Percentiles rank a stretch among this genome's conserved stretches.
These are phyloP conservation scores for Chondrus crispus DNA, from an alignment of 23 red algal species.

Conservation along the genomic window DNA sequence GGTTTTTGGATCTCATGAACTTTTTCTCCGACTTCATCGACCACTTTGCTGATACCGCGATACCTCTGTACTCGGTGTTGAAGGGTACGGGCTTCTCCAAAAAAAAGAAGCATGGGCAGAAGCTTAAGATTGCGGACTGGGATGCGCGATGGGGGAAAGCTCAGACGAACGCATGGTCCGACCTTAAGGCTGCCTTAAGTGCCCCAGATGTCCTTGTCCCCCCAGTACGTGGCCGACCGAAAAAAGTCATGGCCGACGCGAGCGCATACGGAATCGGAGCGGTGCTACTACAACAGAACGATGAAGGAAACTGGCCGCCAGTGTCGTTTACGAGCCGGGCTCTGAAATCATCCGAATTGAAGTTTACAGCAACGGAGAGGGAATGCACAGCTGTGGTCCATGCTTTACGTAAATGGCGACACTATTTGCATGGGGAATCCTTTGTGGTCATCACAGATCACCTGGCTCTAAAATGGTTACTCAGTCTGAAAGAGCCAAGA, in stretches of 20 bases:
- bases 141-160: neutral
- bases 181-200: neutral
- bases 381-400: no score
- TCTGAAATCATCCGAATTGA: neutral
- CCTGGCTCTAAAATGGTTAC: neutral
- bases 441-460: slow-evolving; percentile 23
- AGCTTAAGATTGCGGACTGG: neutral
- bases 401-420: neutral
- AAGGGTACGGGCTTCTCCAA: neutral
- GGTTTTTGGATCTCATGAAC: neutral
- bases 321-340: neutral
- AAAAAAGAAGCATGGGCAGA: neutral
- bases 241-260: no score
- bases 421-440: neutral
- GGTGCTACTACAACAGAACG: no score
- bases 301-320: no score
- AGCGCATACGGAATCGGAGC: no score
- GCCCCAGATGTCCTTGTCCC: neutral
- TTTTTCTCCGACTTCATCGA: slow-evolving; percentile 8
- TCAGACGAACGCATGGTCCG: neutral
- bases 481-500: neutral
- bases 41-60: neutral
- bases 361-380: neutral
- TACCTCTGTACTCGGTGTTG: slow-evolving; percentile 17
- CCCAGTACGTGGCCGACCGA: neutral